Conservation (phyloP, 1,284 basidiomycete genomes). For the Trametes pubescens region DNA sequence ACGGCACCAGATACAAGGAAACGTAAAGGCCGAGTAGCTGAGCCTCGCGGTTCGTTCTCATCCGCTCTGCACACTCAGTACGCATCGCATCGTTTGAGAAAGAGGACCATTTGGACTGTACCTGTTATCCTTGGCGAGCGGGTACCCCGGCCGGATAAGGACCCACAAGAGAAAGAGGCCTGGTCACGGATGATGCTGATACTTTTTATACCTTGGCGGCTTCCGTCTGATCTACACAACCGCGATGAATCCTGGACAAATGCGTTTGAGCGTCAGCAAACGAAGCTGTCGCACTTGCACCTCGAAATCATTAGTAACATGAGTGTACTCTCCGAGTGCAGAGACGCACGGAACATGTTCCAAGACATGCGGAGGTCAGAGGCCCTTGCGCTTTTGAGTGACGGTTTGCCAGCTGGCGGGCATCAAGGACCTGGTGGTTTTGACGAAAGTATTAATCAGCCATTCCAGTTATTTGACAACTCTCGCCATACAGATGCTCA, state of each 20-base stretch:
- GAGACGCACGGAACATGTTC: background rate
- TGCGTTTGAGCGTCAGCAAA: constrained; percentile 1
- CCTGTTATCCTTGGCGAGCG: constrained; percentile 8
- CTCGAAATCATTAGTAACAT: constrained; percentile 15
- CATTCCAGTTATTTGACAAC: too few species aligned
- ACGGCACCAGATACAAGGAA: background rate
- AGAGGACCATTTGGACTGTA: background rate
- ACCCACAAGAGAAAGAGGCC: background rate
- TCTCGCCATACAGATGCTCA: too few species aligned
- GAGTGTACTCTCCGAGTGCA: constrained; percentile 13
- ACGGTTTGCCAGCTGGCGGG: too few species aligned
- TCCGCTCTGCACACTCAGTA: background rate
- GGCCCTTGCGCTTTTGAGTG: background rate
- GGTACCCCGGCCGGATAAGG: background rate
- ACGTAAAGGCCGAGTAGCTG: background rate
- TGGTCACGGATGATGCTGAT: constrained; percentile 8
- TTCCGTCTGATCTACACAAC: background rate
- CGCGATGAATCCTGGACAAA: background rate
- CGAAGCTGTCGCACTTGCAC: too few species aligned
- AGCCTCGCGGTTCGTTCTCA: background rate
- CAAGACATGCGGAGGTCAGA: background rate
- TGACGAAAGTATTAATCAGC: too few species aligned
- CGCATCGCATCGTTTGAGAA: background rate
- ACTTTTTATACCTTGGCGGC: constrained; percentile 13
- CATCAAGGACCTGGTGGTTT: too few species aligned